Conservation (phyloP, 768 basidiomycete species). For the Boletales sp. region DNA sequence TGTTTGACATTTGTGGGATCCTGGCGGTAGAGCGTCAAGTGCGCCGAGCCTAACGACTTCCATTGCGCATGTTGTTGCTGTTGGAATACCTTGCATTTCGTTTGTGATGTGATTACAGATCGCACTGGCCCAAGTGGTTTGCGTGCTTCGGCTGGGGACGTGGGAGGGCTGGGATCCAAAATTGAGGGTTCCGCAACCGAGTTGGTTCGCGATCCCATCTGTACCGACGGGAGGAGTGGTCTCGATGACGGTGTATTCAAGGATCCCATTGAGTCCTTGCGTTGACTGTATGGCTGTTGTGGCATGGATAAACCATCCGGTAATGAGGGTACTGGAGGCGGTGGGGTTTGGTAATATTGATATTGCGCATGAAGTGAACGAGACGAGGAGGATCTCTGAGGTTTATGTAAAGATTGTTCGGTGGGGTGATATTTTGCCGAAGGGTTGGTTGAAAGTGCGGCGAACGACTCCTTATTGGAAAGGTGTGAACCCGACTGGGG, state of each 20-base stretch:
- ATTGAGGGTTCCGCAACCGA: conserved; percentile 53
- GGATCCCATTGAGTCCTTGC: conserved; percentile 16
- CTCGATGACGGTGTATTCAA: conserved; percentile 41
- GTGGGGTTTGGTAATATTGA: conserved; percentile 36
- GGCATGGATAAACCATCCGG: conserved; percentile 33
- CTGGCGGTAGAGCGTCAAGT: conserved; percentile 83
- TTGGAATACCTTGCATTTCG: conserved; percentile 98
- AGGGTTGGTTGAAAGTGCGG: conserved; percentile 11
- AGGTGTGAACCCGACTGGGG: conserved; percentile 14
- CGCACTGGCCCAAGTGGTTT: conserved; percentile 62
- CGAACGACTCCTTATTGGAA: conserved; percentile 8
- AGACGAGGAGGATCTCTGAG: conserved; percentile 55
- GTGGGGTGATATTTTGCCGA: conserved; percentile 34
- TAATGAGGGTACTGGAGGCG: conserved; percentile 38
- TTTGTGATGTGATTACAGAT: conserved; percentile 78
- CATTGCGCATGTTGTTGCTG: conserved; percentile 97
- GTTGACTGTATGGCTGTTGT: conserved; percentile 20
- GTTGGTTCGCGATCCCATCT: conserved; percentile 47
- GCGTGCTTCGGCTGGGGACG: conserved; percentile 66
- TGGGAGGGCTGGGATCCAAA: conserved; percentile 77
- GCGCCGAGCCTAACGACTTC: conserved; percentile 90
- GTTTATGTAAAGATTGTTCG: conserved; percentile 37
- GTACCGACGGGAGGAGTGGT: conserved; percentile 61
- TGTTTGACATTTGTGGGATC: conserved; percentile 90
- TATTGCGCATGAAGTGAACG: conserved; percentile 55